phyloP scores from a whole-genome alignment of 805 yeast genomes.

The Sungouiella blattae region DNA sequence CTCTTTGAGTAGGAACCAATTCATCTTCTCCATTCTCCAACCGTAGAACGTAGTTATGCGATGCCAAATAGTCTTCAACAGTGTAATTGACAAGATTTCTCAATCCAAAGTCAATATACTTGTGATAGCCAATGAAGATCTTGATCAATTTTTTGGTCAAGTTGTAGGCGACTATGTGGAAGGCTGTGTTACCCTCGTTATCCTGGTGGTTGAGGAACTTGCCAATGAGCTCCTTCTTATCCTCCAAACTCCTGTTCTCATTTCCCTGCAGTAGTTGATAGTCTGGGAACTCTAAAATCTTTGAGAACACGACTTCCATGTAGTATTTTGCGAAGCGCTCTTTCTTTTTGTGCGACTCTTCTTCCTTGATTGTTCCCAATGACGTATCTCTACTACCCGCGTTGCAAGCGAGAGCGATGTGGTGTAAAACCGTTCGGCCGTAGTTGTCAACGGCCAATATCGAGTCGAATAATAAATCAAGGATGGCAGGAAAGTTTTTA shows the following conservation, averaged over 20 bases:
- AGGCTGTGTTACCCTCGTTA: slow-evolving; percentile 89
- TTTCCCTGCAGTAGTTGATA: slow-evolving; percentile 15
- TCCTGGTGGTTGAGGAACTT: slow-evolving; percentile 82
- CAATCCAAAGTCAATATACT: slow-evolving; percentile 21
- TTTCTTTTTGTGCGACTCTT: slow-evolving; percentile 20
- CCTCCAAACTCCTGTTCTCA: slow-evolving; percentile 11
- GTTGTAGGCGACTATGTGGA: slow-evolving; percentile 75
- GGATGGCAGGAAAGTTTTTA: slow-evolving; percentile 33
- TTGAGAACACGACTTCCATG: slow-evolving; percentile 34
- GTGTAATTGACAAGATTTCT: slow-evolving; percentile 24
- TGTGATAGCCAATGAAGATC: slow-evolving; percentile 23
- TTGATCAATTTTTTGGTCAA: slow-evolving; percentile 22
- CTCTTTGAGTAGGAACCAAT: background rate
- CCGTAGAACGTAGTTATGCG: slow-evolving; percentile 24
- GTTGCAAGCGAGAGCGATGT: slow-evolving; percentile 31
- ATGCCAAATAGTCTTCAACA: slow-evolving; percentile 27
- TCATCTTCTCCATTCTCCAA: slow-evolving; percentile 14
- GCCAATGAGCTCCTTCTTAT: slow-evolving; percentile 27
- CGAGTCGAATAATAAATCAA: slow-evolving; percentile 35
- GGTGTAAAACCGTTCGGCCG: slow-evolving; percentile 43
- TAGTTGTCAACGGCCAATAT: slow-evolving; percentile 32
- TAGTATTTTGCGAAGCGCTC: slow-evolving; percentile 39
- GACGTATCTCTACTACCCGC: slow-evolving; percentile 5
- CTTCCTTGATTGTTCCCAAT: slow-evolving; percentile 4
- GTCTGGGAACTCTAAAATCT: slow-evolving; percentile 29